Percentiles rank a stretch among this genome's conserved stretches.
These are phyloP conservation scores for Metarhizium sp. DNA, from an alignment of 2,329 filamentous ascomycete genomes.

Conservation along the genomic window DNA sequence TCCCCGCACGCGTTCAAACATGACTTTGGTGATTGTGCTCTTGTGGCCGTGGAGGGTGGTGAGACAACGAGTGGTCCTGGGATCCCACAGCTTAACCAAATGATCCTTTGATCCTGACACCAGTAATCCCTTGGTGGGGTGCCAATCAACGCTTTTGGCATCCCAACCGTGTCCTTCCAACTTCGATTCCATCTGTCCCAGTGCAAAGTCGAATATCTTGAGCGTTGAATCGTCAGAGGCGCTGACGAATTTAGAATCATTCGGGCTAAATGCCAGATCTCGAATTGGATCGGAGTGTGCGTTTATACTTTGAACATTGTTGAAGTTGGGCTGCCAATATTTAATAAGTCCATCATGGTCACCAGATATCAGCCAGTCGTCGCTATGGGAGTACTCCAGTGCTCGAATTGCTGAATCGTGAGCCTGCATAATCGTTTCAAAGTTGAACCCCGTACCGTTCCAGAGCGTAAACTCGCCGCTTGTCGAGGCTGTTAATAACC, in stretches of 20 bases:
- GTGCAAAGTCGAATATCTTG: slow-evolving; percentile 94
- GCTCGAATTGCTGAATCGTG: slow-evolving; percentile 83
- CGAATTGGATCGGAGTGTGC: slow-evolving; percentile 85
- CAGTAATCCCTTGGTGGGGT: slow-evolving; percentile 85
- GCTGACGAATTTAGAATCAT: slow-evolving; percentile 91
- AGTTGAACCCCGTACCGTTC: slow-evolving; percentile 99
- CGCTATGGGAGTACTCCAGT: slow-evolving; percentile 82
- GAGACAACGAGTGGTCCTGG: slow-evolving; percentile 78
- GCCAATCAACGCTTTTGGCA: slow-evolving; percentile 95
- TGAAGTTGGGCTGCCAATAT: slow-evolving; percentile 99
- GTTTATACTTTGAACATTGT: slow-evolving; percentile 92
- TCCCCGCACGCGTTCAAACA: slow-evolving; percentile 80
- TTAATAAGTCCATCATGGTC: slow-evolving; percentile 94
- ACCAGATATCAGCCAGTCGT: slow-evolving; percentile 93
- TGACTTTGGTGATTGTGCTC: slow-evolving; percentile 87
- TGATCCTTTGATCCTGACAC: slow-evolving; percentile 98
- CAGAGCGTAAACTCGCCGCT: slow-evolving; percentile 97
- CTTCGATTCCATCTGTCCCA: slow-evolving; percentile 71
- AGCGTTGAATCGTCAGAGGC: slow-evolving; percentile 88
- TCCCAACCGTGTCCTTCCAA: slow-evolving; percentile 97
- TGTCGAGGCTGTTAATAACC: slow-evolving; percentile 84
- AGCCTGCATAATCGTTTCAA: slow-evolving; percentile 98
- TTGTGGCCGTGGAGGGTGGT: slow-evolving; percentile 96
- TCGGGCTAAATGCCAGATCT: slow-evolving; percentile 87
- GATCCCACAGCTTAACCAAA: slow-evolving; percentile 95